Base-by-base conservation (phyloP, 495 filamentous ascomycete genomes). In the Niebla homalea region DNA sequence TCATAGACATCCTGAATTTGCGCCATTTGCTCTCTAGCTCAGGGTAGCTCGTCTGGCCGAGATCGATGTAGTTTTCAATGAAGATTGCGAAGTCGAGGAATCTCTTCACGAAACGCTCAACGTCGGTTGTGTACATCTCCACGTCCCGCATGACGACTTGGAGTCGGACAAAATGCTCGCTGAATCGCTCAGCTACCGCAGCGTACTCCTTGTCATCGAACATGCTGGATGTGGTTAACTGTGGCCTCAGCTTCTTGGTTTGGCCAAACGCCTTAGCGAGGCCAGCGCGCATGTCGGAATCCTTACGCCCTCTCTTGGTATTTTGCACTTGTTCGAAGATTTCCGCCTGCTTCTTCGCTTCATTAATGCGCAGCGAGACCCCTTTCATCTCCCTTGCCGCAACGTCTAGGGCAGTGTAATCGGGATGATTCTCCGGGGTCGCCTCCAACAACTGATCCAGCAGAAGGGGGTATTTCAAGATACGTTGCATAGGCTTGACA, bases 21-120 rank as follows among this genome's bases (percentile, higher is more conserved):
- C 81, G 84, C 89, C 90, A 97, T 62, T 89, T 92, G 65, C 79
- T 83, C 66, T 95, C 90, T 36, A 93, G 63, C 62, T 97, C 89
- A 1, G 84, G 76, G 67, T 85, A 79, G 32, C 71, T 78, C 14
- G 85, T 75, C 16, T 67, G 73, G 3, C 65, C 62, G 29, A 80
- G 74, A 55, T 83, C 78, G 38, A 82, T 67, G 35, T 75, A 71
- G 0, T 63, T 67, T 60, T 90, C 84, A 59, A 92, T 83, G 2
- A 82, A 79, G 19, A 71, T 74, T 22, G 83, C 72, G 55, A 83
- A 80, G 36, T 79, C 76, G 38, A 81, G 74, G 51, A 89, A 85
- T 46, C 81, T 80, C 15, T 82, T 78, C 58, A 94, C 80, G 39
- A 79, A 83, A 0, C 68, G 70, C 18, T 83, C 72, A 0, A 81